phyloP scores from a whole-genome alignment of 1,284 basidiomycete genomes.

The Chondrostereum purpureum region DNA sequence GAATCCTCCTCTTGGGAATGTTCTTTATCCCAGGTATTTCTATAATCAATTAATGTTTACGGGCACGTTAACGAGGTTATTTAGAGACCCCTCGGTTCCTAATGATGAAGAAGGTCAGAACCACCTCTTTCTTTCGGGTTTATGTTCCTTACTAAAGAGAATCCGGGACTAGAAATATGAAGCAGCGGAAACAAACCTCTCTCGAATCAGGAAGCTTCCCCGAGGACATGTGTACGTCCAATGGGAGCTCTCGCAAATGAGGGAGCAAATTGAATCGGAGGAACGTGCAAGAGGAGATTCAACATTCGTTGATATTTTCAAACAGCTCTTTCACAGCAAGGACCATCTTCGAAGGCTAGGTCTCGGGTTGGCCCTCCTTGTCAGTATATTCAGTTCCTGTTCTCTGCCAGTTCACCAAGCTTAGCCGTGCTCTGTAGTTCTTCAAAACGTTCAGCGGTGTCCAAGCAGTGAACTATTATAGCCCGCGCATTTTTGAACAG shows the following conservation, averaged over 20 bases:
- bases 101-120: slow-evolving; percentile 19
- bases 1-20: slow-evolving; percentile 17
- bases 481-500: slow-evolving; percentile 3
- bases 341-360: neutral
- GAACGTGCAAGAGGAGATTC: neutral
- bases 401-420: too few relatives aligned
- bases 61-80: too few relatives aligned
- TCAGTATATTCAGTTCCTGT: neutral
- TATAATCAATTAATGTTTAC: too few relatives aligned
- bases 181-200: slow-evolving; percentile 24
- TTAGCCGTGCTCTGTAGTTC: neutral
- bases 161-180: slow-evolving; percentile 16
- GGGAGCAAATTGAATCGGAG: neutral
- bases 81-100: slow-evolving; percentile 33
- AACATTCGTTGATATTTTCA: neutral
- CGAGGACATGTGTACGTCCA: slow-evolving; percentile 1
- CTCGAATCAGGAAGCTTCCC: slow-evolving; percentile 20
- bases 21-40: slow-evolving; percentile 29
- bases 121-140: neutral
- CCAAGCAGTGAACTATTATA: slow-evolving; percentile 4
- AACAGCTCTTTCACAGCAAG: neutral
- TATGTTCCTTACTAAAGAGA: too few relatives aligned
- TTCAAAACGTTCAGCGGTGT: slow-evolving; percentile 4
- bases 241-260: neutral
- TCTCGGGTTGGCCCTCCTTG: neutral